Base-by-base conservation (phyloP, 1,139 yeast species). In the Geotrichum australiense region DNA sequence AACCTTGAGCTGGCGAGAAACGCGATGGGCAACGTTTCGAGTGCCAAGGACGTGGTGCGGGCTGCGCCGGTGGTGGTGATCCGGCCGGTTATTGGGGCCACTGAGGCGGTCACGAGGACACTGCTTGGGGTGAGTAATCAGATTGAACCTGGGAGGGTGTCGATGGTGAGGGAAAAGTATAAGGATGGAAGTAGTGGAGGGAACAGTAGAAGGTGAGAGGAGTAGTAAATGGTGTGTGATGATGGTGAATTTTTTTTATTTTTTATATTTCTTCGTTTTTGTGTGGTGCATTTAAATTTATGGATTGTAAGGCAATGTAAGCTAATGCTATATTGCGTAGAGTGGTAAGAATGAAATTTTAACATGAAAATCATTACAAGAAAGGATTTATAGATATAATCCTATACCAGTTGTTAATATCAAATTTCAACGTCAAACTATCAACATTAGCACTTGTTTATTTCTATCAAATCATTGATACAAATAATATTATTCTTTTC, bases 21-120 rank as follows among this genome's bases (percentile, higher is more conserved):
- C 37, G 83, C 85, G 1, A 64, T 87, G 7, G 57, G 69, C 30
- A 72, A 72, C 11, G 75, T 91, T 11, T 73, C 78, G 20, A 65
- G 71, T 5, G 72, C 82, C 1, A 65, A 68, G 18, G 77, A 84
- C 0, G 69, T 86, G n/a, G 78, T 83, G 22, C 75, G 74, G 50
- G 85, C 82, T 1, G 77, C 94, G 0, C 96, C 96, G 0, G 74
- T 85, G 18, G 79, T 87, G 6, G 62, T 89, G 14, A 71, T 89
- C 2, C 64, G 96, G 37, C 96, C 97, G 1, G 72, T 86, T 54
- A 87, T 89, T 51, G 97, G 96, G 1, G 87, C 95, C 0, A 84
- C 96, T 0, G 96, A 87, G 57, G 94, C 94, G 0, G 70, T 89
- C 3, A 81, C 91, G 16, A 83, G 78, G 55, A 74, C 95, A 0